These are phyloP conservation scores for Perkinsus chesapeaki DNA, from an alignment of 169 alveolate species.

Conservation along the genomic window DNA sequence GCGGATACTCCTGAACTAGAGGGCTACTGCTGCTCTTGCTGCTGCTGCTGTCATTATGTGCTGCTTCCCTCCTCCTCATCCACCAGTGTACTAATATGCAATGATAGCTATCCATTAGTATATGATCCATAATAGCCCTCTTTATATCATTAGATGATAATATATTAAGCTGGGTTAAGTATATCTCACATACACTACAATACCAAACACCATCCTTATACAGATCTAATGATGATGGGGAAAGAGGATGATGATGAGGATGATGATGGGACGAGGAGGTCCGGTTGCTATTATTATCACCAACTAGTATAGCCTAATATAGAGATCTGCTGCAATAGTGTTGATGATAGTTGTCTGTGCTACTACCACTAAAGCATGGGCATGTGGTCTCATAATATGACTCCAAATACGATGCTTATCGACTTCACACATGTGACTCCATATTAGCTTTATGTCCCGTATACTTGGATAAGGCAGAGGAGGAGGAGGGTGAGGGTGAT, in stretches of 20 bases:
- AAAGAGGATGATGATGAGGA: no score
- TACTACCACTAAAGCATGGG: neutral
- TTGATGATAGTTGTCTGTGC: neutral
- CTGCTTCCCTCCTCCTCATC: no score
- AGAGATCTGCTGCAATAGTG: neutral
- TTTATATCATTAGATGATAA: neutral
- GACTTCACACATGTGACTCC: no score
- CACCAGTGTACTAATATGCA: neutral
- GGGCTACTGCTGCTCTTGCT: neutral
- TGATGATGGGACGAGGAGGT: no score
- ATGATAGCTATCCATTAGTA: neutral
- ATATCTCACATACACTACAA: neutral
- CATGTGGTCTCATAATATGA: neutral
- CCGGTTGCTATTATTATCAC: neutral
- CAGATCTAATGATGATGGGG: neutral
- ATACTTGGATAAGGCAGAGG: no score
- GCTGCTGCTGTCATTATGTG: neutral
- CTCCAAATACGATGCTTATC: no score
- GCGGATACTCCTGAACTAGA: neutral
- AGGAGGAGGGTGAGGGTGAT: no score
- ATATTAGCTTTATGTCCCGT: no score
- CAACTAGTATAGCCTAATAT: neutral
- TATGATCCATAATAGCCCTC: neutral
- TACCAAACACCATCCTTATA: neutral
- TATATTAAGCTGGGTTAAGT: neutral